Evolutionary conservation across 164 flowering plant species (phyloP).

Genomic region (Litsea cubeba): DNA sequence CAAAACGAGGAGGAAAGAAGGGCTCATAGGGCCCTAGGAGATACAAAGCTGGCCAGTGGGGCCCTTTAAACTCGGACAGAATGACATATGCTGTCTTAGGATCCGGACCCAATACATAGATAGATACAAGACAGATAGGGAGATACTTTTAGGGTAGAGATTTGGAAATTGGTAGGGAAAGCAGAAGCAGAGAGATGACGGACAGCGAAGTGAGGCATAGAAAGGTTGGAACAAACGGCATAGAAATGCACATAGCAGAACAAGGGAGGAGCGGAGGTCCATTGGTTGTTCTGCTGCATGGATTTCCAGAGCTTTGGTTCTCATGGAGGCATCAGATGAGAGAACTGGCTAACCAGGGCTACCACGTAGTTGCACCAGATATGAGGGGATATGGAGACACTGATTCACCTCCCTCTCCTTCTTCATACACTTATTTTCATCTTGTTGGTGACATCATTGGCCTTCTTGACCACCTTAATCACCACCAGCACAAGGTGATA

Average conservation of each 20-base stretch:
- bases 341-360: constrained; percentile 27
- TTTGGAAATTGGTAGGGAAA: too few species aligned
- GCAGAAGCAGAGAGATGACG: not conserved
- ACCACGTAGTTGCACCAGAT: constrained; percentile 47
- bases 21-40: too few species aligned
- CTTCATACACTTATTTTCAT: constrained; percentile 46
- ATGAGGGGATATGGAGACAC: constrained; percentile 47
- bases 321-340: constrained; percentile 40
- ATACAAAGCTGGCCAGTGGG: too few species aligned
- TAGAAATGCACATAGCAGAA: constrained; percentile 39
- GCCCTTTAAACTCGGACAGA: too few species aligned
- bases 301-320: constrained; percentile 41
- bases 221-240: constrained; percentile 30
- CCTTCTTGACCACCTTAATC: constrained; percentile 32
- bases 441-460: constrained; percentile 64
- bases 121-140: too few species aligned
- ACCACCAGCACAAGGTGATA: too few species aligned
- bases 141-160: too few species aligned
- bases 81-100: too few species aligned
- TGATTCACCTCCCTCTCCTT: constrained; percentile 34
- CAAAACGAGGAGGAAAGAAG: too few species aligned
- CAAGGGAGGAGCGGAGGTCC: constrained; percentile 26
- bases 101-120: too few species aligned
- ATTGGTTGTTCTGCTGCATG: constrained; percentile 29
- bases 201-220: constrained; percentile 9